Evolutionary conservation across 2,329 filamentous ascomycete genomes (phyloP).

Genomic region (Xylariaceae sp.): DNA sequence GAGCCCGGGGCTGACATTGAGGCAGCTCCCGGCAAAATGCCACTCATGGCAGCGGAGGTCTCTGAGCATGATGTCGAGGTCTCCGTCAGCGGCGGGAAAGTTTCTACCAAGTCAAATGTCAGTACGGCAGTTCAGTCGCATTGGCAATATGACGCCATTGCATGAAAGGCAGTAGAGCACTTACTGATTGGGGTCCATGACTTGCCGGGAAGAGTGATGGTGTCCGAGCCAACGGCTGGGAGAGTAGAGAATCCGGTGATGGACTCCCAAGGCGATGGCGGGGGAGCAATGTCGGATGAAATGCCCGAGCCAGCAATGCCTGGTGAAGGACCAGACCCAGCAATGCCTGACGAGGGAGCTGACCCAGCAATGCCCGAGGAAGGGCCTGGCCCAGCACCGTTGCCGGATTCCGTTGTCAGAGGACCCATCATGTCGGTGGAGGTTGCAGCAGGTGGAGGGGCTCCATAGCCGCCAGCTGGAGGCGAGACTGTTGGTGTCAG

Average conservation of each 20-base stretch:
- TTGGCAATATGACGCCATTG: too few relatives aligned
- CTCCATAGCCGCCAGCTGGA: constrained; percentile 18
- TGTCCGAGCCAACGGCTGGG: constrained; percentile 8
- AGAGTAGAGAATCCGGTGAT: constrained; percentile 7
- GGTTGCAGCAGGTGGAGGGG: constrained; percentile 11
- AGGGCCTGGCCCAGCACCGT: constrained; percentile 1
- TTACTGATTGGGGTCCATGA: constrained; percentile 9
- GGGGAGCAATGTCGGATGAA: too few relatives aligned
- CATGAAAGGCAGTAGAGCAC: too few relatives aligned
- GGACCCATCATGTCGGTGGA: constrained; percentile 9
- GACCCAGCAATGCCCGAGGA: too few relatives aligned
- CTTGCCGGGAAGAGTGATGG: constrained; percentile 7
- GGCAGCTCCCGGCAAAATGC: constrained; percentile 8
- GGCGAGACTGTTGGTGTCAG: constrained; percentile 5
- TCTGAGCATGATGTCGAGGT: constrained; percentile 7
- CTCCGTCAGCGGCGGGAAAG: too few relatives aligned
- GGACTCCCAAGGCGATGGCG: constrained; percentile 5
- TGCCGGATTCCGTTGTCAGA: constrained; percentile 10
- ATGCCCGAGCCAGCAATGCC: too few relatives aligned
- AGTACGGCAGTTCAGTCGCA: too few relatives aligned
- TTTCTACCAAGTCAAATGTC: too few relatives aligned
- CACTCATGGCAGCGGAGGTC: constrained; percentile 11
- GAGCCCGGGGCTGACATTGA: constrained; percentile 13
- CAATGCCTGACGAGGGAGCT: too few relatives aligned
- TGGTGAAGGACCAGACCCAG: too few relatives aligned